phyloP scores from a whole-genome alignment of 345 rosid species.

The Durio zibethinus region DNA sequence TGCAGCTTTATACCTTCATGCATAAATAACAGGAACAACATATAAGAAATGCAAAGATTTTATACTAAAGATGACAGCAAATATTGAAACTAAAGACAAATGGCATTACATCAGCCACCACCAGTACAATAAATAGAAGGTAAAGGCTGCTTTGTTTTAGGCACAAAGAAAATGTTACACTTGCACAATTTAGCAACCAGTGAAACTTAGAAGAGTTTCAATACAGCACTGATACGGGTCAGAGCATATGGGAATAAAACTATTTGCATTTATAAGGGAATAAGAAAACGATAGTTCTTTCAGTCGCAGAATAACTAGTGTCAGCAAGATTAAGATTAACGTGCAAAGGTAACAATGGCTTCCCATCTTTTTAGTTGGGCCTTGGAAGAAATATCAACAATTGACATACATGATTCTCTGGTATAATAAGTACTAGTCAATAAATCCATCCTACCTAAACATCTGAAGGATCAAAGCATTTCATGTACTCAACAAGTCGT shows the following conservation, averaged over 20 bases:
- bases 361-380: background rate
- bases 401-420: background rate
- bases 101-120: background rate
- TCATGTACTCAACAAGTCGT: background rate
- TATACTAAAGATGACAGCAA: background rate
- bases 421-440: background rate
- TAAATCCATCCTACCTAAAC: background rate
- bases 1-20: constrained; percentile 75
- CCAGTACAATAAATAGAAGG: background rate
- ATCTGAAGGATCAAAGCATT: background rate
- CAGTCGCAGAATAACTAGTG: background rate
- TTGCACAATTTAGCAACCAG: background rate
- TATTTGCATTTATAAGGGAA: background rate
- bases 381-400: background rate
- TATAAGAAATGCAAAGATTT: background rate
- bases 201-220: background rate
- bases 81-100: background rate
- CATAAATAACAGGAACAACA: constrained; percentile 4
- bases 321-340: background rate
- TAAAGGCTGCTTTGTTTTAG: background rate
- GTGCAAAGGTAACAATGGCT: background rate
- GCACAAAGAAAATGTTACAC: background rate
- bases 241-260: background rate
- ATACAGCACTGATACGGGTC: background rate
- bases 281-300: background rate